Base-by-base conservation (phyloP, 1,284 basidiomycete species). In the Fistulinella cinereoalba region DNA sequence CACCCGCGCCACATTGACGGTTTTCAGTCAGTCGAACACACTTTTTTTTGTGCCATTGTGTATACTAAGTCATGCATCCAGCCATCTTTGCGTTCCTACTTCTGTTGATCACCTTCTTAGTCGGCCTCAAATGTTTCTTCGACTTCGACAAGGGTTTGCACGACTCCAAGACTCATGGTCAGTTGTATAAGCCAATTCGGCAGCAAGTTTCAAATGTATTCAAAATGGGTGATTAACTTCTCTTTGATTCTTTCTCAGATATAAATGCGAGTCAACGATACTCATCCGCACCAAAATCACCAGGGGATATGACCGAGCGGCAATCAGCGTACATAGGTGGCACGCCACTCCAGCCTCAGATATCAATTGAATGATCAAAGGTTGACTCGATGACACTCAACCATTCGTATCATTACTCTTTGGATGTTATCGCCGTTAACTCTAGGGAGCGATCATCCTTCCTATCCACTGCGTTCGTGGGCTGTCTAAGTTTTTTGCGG, bases 61-160 rank as follows among this genome's bases (percentile, higher is more conserved):
- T 33, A 10, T 40, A 32, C 37, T 50, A n/a, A 41, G 49, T 38
- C 38, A 38, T 32, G 23, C 42, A 6, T 16, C 16, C 52, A 90
- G 87, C 85, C 16, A 77, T 89, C 51, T 74, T 83, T 45, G 80
- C 88, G 1, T 88, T 91, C 67, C 45, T 90, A 16, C 71, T 91
- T 38, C 64, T 91, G 19, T 77, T 89, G 51, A 66, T 72, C 11
- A 87, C 86, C 11, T 88, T 91, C 57, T 76, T 70, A 10, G 76
- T 91, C 23, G 88, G 88, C 27, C 62, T 90, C 13, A 80, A 83
- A 41, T 91, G 88, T 61, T 86, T 88, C 68, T 64, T 75, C 39
- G 88, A 91, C 68, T 91, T 91, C 58, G 83, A 86, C 66, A 81
- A 80, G 62, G 88, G 88, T 22, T 69, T 91, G 22, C 70, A 73